phyloP scores from a whole-genome alignment of 768 basidiomycete species.

The Multifurca ochricompacta region DNA sequence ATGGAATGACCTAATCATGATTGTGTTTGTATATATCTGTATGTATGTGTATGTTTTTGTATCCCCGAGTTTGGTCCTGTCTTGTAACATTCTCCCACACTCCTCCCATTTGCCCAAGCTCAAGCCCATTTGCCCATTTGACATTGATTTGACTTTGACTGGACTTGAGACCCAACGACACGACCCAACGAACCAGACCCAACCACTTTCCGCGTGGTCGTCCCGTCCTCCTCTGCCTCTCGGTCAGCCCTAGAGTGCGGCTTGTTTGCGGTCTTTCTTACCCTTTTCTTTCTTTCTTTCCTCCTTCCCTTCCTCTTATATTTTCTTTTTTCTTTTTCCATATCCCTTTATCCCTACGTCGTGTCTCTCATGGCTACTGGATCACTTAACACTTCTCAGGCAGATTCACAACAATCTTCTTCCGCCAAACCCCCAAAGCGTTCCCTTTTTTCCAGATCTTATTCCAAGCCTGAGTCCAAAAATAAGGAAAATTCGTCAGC shows the following conservation, averaged over 20 bases:
- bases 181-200: background rate
- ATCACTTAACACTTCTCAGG: background rate
- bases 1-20: no score
- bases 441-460: constrained; percentile 16
- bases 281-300: background rate
- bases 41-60: no score
- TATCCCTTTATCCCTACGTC: background rate
- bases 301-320: background rate
- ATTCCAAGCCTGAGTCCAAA: constrained; percentile 10
- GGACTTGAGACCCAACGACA: no score
- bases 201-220: background rate
- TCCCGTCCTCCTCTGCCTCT: background rate
- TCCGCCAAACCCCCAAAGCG: constrained; percentile 9
- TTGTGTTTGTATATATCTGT: no score
- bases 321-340: background rate
- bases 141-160: no score
- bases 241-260: constrained; percentile 3
- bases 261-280: background rate
- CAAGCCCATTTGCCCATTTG: no score
- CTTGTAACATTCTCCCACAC: no score
- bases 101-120: no score
- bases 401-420: background rate
- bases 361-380: constrained; percentile 8
- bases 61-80: no score
- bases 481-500: constrained; percentile 13